Evolutionary conservation across 164 flowering plant species (phyloP).

Genomic region (Magnolia sinica): DNA sequence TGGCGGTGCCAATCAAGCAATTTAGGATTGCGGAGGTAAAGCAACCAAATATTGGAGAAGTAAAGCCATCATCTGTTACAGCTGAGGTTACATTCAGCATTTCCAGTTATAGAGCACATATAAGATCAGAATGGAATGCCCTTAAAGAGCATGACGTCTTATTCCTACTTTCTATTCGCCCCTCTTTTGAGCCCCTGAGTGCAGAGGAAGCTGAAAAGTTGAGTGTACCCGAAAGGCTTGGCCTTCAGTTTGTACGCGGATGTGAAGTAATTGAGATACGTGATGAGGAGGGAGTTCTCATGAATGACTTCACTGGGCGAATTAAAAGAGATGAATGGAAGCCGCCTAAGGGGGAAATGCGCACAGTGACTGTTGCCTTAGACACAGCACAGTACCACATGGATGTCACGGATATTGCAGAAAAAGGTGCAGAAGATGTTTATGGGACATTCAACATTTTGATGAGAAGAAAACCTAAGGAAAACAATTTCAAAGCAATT

Average conservation of each 20-base stretch:
- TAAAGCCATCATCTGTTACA: constrained; percentile 93
- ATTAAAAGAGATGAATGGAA: constrained; percentile 98
- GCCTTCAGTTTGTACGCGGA: constrained; percentile 93
- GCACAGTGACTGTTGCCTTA: constrained; percentile 87
- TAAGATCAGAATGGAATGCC: constrained; percentile 93
- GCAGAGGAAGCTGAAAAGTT: constrained; percentile 80
- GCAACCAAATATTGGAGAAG: constrained; percentile 98
- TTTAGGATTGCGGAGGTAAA: constrained; percentile 81
- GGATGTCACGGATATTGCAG: constrained; percentile 89
- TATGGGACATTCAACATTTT: constrained; percentile 85
- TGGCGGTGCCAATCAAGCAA: constrained; percentile 91
- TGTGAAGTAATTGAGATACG: constrained; percentile 95
- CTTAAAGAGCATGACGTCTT: constrained; percentile 98
- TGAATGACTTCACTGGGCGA: constrained; percentile 98
- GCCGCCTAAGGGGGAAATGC: constrained; percentile 95
- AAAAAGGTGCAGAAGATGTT: constrained; percentile 82
- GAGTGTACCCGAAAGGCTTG: constrained; percentile 87
- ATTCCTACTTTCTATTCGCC: constrained; percentile 81
- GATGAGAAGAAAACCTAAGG: constrained; percentile 98
- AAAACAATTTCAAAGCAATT: constrained; percentile 97
- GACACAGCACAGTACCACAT: constrained; percentile 98
- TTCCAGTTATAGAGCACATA: constrained; percentile 78
- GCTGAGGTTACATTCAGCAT: constrained; percentile 82
- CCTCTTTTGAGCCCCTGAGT: constrained; percentile 93
- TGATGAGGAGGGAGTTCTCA: constrained; percentile 92